Conservation (phyloP, 2,329 filamentous ascomycete genomes). For the Penicillium brasilianum region DNA sequence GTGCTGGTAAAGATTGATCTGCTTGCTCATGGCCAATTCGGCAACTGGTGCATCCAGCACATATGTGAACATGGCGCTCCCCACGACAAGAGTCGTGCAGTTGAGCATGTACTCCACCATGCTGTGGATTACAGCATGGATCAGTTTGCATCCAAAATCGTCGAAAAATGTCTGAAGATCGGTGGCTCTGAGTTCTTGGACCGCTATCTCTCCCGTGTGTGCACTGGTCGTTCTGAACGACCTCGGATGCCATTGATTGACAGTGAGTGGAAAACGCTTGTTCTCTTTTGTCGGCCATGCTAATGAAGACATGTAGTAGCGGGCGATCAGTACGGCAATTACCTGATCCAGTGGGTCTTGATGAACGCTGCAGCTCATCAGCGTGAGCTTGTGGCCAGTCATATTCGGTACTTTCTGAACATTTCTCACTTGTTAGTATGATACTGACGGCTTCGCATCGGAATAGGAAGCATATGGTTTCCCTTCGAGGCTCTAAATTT, state of each 20-base stretch:
- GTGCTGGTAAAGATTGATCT: slow-evolving; percentile 94
- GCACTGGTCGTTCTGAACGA: slow-evolving; percentile 85
- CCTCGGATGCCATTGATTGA: slow-evolving; percentile 97
- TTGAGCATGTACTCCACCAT: slow-evolving; percentile 93
- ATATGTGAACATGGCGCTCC: slow-evolving; percentile 96
- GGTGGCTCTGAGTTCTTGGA: slow-evolving; percentile 87
- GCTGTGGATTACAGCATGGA: slow-evolving; percentile 98
- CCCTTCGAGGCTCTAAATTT: slow-evolving; percentile 96
- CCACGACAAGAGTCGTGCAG: slow-evolving; percentile 86
- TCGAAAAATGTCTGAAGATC: slow-evolving; percentile 99
- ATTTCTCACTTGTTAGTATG: neutral
- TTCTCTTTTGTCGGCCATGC: too few relatives aligned
- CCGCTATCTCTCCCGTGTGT: slow-evolving; percentile 91
- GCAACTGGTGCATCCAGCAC: slow-evolving; percentile 99
- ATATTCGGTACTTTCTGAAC: slow-evolving; percentile 68
- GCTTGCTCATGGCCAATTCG: slow-evolving; percentile 95
- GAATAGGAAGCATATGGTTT: slow-evolving; percentile 92
- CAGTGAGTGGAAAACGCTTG: slow-evolving; percentile 57
- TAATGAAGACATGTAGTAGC: slow-evolving; percentile 62
- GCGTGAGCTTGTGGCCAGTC: slow-evolving; percentile 87
- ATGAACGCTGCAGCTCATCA: slow-evolving; percentile 86
- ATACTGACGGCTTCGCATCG: slow-evolving; percentile 9
- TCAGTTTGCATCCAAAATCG: slow-evolving; percentile 98
- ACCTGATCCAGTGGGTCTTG: slow-evolving; percentile 95
- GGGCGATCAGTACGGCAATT: slow-evolving; percentile 98